Evolutionary conservation across 768 basidiomycete species (phyloP), one percentile per base, ranked within the genome.

Genomic region (Mycena sanguinolenta): DNA sequence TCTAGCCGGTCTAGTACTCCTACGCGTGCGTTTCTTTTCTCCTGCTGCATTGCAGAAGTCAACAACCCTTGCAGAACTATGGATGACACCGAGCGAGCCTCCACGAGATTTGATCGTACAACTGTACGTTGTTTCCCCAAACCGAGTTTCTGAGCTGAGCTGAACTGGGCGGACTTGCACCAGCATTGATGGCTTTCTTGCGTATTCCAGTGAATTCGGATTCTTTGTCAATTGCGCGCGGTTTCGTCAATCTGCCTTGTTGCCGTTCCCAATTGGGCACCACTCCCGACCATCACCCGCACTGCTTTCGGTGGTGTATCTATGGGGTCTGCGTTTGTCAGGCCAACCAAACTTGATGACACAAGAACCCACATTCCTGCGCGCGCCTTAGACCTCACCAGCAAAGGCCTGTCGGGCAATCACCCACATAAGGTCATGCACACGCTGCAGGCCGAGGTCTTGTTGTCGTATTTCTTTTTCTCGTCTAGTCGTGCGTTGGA

Each of bases 391-490:
- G 77, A 84, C 14, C 79, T 82, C 28, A 78, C 84, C 0, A 78
- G 84, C 9, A 77, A 77, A 4, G 75, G 77, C 13, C 75, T 88
- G 13, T 82, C 84, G 4, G 78, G 80, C 9, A 69, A 65, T 2
- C 87, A 89, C 38, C 83, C 84, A 34, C 73, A 82, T 2, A 75
- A 76, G 72, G 79, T 86, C n/a, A 74, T 90, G 46, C 83, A 88
- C 36, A 79, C 85, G 1, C 80, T 90, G 17, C 89, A 90, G 71
- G 81, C 86, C 1, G 39, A 39, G 39, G 80, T 91, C 4, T 80
- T 92, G 25, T 81, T 92, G 25, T 78, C 87, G 2, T 82, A 83
- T 63, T 91, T 88, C 73, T 88, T 91, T 76, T 87, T 89, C 69
- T 80, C 83, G 19, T 79, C 82, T 27, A 88, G 86, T 27, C 81